These are phyloP conservation scores for Blastocladiella britannica DNA, from an alignment of 192 early-diverging fungal genomes.

Conservation along the genomic window DNA sequence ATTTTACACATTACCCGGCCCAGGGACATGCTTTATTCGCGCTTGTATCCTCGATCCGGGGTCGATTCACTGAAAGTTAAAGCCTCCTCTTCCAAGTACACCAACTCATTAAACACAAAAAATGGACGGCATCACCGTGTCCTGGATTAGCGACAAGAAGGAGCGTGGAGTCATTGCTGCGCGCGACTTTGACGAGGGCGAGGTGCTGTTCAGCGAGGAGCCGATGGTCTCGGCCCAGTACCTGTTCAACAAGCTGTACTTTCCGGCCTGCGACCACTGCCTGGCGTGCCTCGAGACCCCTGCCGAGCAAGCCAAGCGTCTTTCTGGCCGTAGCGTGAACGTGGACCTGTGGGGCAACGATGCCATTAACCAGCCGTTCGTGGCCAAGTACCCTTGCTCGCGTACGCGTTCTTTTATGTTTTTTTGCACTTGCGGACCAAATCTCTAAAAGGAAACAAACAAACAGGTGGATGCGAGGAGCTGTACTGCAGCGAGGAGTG, in stretches of 20 bases:
- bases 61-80: no score
- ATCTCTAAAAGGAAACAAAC: no score
- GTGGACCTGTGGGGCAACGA: not conserved
- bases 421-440: no score
- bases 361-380: not conserved
- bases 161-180: conserved; percentile 3
- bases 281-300: conserved; percentile 3
- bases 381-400: not conserved
- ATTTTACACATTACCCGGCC: no score
- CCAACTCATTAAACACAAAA: no score
- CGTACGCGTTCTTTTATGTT: not conserved
- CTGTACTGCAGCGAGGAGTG: not conserved
- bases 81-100: no score
- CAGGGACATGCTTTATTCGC: no score
- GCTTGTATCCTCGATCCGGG: no score
- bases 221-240: conserved; percentile 3
- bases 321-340: not conserved
- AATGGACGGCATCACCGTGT: not conserved
- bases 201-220: conserved; percentile 3
- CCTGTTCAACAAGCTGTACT: conserved; percentile 3
- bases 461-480: not conserved
- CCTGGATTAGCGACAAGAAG: conserved; percentile 3
- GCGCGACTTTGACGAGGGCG: conserved; percentile 1
- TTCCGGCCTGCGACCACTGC: conserved; percentile 2
- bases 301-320: conserved; percentile 1